Evolutionary conservation across 495 filamentous ascomycete species (phyloP).

Genomic region (Viridothelium virens): DNA sequence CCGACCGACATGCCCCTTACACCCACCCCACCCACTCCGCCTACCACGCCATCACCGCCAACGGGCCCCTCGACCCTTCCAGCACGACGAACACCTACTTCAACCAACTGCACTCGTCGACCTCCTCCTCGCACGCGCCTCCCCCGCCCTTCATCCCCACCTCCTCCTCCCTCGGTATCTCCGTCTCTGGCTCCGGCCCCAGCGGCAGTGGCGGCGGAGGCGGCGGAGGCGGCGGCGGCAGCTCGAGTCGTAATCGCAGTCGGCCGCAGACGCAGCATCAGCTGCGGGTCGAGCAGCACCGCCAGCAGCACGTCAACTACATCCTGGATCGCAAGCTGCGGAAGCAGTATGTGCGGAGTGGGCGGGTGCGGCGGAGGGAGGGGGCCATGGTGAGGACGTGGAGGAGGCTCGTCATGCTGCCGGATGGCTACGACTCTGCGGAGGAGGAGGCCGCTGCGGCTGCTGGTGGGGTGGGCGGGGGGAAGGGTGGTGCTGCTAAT

Average conservation of each 20-base stretch:
- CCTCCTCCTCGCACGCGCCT: neutral
- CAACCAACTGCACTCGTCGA: slow-evolving; percentile 7
- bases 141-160: slow-evolving; percentile 7
- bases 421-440: slow-evolving; percentile 68
- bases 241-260: slow-evolving; percentile 45
- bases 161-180: slow-evolving; percentile 41
- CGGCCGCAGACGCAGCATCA: slow-evolving; percentile 89
- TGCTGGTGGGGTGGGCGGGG: neutral
- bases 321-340: slow-evolving; percentile 67
- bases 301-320: slow-evolving; percentile 79
- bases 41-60: neutral
- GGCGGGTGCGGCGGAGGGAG: slow-evolving; percentile 43
- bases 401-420: slow-evolving; percentile 57
- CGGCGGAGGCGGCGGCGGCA: neutral
- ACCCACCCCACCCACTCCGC: neutral
- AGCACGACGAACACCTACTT: neutral
- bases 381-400: slow-evolving; percentile 61
- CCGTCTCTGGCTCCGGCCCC: slow-evolving; percentile 22
- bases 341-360: slow-evolving; percentile 33
- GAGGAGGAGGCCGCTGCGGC: slow-evolving; percentile 47
- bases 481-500: neutral
- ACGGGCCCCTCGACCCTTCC: neutral
- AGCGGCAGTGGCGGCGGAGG: neutral
- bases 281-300: slow-evolving; percentile 80
- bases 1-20: neutral